A percentile compares a stretch with the other conserved stretches of the same genome.
Evolutionary conservation across 345 rosid species (phyloP).

Genomic region (Ceriops zippeliana): DNA sequence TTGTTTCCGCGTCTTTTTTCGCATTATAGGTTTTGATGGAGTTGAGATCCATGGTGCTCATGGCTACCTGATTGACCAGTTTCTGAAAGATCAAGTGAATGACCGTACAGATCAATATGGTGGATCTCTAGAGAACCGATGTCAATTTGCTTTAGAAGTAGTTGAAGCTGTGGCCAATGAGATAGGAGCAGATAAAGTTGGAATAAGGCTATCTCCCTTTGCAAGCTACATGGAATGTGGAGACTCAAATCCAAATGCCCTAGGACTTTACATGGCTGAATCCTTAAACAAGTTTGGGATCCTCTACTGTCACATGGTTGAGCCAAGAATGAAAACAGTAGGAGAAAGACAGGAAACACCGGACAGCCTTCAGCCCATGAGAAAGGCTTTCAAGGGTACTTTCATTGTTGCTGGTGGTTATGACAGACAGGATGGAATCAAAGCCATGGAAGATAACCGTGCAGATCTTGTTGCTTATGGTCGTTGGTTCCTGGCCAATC

Average conservation of each 20-base stretch:
- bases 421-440: constrained; percentile 40
- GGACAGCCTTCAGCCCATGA: constrained; percentile 44
- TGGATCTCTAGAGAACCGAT: constrained; percentile 58
- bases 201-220: constrained; percentile 59
- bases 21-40: constrained; percentile 59
- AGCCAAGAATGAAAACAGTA: constrained; percentile 46
- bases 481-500: constrained; percentile 56
- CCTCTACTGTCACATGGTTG: constrained; percentile 62
- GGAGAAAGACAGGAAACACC: constrained; percentile 26
- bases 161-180: constrained; percentile 53
- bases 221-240: constrained; percentile 45
- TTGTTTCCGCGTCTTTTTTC: not conserved
- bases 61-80: constrained; percentile 61
- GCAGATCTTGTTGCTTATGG: constrained; percentile 59
- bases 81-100: constrained; percentile 61
- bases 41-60: constrained; percentile 71
- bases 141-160: constrained; percentile 48
- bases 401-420: constrained; percentile 60
- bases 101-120: constrained; percentile 64
- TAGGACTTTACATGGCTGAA: constrained; percentile 54
- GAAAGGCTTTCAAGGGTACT: constrained; percentile 55
- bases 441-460: constrained; percentile 34
- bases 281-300: constrained; percentile 50
- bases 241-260: constrained; percentile 57
- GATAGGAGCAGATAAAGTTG: too few relatives aligned